phyloP scores from a whole-genome alignment of 768 basidiomycete genomes.

The Cystobasidium onofrii region DNA sequence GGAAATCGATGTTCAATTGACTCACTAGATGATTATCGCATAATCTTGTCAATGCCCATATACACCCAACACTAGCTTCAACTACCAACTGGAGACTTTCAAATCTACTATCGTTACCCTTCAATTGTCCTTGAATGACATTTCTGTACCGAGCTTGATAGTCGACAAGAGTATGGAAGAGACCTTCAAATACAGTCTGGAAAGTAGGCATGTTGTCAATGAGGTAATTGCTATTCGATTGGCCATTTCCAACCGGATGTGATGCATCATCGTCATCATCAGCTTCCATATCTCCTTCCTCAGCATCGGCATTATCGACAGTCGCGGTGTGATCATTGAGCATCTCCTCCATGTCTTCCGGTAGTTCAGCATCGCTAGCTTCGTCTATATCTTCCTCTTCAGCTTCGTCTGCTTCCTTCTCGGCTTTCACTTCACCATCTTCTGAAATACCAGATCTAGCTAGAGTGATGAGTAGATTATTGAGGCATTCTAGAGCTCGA shows the following conservation, averaged over 20 bases:
- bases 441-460: conserved; percentile 35
- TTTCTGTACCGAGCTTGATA: neutral
- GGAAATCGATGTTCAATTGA: no score
- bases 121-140: neutral
- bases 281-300: neutral
- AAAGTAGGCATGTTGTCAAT: neutral
- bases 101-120: neutral
- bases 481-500: conserved; percentile 48
- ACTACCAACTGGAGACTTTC: neutral
- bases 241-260: neutral
- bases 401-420: conserved; percentile 28
- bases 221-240: neutral
- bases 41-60: conserved; percentile 14
- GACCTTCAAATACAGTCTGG: conserved; percentile 15
- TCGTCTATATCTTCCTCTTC: conserved; percentile 34
- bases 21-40: conserved; percentile 26
- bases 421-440: conserved; percentile 36
- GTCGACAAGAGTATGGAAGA: conserved; percentile 25
- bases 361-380: conserved; percentile 35
- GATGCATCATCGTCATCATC: neutral
- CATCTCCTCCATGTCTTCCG: conserved; percentile 35
- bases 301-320: conserved; percentile 35
- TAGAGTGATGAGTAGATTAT: conserved; percentile 49
- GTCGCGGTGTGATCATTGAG: conserved; percentile 29
- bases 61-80: conserved; percentile 13